Base-by-base conservation (phyloP, 2,329 filamentous ascomycete species). In the Parastagonospora avenae region DNA sequence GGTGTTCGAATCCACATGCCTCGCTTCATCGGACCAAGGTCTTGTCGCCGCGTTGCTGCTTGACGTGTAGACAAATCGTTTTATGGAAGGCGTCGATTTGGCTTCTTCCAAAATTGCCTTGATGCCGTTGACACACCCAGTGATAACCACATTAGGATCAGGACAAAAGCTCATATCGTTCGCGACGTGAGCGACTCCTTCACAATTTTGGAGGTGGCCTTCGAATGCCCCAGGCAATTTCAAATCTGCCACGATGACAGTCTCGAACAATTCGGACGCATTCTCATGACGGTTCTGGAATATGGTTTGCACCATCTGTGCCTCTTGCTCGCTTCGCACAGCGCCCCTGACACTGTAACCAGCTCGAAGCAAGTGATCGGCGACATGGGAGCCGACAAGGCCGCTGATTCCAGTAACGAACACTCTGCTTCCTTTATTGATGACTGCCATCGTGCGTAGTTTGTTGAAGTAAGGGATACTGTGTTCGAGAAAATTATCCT, bases 301-400 rank as follows among this genome's bases (percentile, higher is more conserved):
- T 10, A 39, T 27, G 10, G 8, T 10, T 10, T 39, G 37, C 37
- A 39, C 8, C 37, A 39, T 39, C 19, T 39, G 37, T n/a, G 37
- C 37, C 37, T 39, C 37, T 28, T 39, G 19, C 12, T 39, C 50
- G 37, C 61, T 57, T 37, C 69, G 64, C 8, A 67, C 66, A 4
- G 66, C 58, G 30, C 70, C 70, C 24, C 66, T 63, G 14, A 73
- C 70, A 19, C 59, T 54, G 50, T 67, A 72, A n/a, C 70, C 68
- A 40, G 42, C 48, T 2, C 50, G 42, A 14, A 73, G 63, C 24
- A 69, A 55, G 33, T 72, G 60, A 42, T 71, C 64, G 24, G 62
- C 66, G n/a, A 70, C 55, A 29, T 71, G 66, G 16, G 55, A 59
- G 14, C 62, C 70, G 42, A 73, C 64, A 16, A 68, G 55, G n/a